phyloP scores from a whole-genome alignment of 2,329 filamentous ascomycete species.

The Arthrobotrys sphaeroides region DNA sequence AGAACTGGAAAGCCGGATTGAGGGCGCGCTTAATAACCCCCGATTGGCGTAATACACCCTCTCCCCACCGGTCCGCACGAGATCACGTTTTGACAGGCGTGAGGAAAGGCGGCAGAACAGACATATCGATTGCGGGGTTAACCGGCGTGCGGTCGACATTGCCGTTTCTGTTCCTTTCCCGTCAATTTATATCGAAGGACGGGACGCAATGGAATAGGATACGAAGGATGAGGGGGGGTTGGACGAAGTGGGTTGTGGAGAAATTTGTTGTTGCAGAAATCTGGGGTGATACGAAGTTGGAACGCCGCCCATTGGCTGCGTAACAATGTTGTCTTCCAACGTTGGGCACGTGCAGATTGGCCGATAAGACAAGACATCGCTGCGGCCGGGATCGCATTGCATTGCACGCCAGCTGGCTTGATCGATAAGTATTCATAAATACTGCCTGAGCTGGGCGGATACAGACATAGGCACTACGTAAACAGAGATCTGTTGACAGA shows the following conservation, averaged over 20 bases:
- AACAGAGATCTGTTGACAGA: no score
- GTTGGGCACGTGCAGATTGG: no score
- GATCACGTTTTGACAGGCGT: conserved; percentile 11
- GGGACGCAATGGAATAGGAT: not conserved
- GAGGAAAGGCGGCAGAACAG: conserved; percentile 45
- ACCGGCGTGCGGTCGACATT: conserved; percentile 44
- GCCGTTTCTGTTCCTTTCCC: not conserved
- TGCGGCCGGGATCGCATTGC: no score
- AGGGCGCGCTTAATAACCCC: not conserved
- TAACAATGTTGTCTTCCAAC: no score
- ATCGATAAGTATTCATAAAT: no score
- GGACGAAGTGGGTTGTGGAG: not conserved
- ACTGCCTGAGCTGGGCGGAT: no score
- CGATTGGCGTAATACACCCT: no score
- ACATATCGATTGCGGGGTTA: conserved; percentile 40
- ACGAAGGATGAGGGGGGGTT: not conserved
- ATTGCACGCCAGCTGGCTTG: no score
- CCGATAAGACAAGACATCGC: no score
- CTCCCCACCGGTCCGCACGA: not conserved
- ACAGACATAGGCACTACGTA: no score
- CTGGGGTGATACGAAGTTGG: conserved; percentile 1
- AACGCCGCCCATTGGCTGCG: conserved; percentile 19
- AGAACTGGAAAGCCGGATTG: not conserved
- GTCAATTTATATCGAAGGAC: no score
- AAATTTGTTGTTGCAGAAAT: conserved; percentile 11